Evolutionary conservation across 169 alveolate genomes (phyloP), one percentile per base, ranked within the genome.

Genomic region (Plasmodium knowlesi): DNA sequence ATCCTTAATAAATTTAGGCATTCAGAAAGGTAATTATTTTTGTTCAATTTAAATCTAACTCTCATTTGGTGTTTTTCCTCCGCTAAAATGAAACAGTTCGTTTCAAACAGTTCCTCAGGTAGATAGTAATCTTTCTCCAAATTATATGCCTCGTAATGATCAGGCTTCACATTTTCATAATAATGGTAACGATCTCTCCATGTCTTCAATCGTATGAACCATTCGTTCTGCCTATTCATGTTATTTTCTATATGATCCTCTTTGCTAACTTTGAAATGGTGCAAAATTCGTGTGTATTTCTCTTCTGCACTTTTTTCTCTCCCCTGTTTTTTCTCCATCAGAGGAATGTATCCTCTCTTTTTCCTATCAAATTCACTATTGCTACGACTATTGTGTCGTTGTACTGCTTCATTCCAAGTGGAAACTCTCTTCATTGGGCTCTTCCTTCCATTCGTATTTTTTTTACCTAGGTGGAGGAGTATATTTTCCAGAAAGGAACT

Each of bases 1-100:
- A 50, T 72, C 4, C 19, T 81, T 25, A 92, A 83, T 92, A 92
- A 86, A 92, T 92, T 83, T 71, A 82, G 50, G 30, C 92, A 88
- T 19, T 71, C 22, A 72, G 37, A n/a, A 37, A 86, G 28, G 83
- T 72, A 73, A 43, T 39, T 82, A 34, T 88, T 83, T 70, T 92
- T 85, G 50, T 81, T 76, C 14, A 85, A 41, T 6, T 74, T 22
- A 80, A 70, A 80, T 67, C 54, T 37, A 34, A 67, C 10, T 30
- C 70, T 28, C 39, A 67, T 72, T 57, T 81, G 34, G 70, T 39
- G 82, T 71, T 72, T 81, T 25, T 91, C 61, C 19, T 57, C 50
- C 0, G 92, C 95, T 32, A 81, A 28, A 5, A 89, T 79, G 82
- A 91, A 81, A 10, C 79, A 91, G 74, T 71, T 46, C 2, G 95